A percentile compares a stretch with the other conserved stretches of the same genome.
phyloP scores from a whole-genome alignment of 164 flowering plant genomes.

The Stephania japonica region DNA sequence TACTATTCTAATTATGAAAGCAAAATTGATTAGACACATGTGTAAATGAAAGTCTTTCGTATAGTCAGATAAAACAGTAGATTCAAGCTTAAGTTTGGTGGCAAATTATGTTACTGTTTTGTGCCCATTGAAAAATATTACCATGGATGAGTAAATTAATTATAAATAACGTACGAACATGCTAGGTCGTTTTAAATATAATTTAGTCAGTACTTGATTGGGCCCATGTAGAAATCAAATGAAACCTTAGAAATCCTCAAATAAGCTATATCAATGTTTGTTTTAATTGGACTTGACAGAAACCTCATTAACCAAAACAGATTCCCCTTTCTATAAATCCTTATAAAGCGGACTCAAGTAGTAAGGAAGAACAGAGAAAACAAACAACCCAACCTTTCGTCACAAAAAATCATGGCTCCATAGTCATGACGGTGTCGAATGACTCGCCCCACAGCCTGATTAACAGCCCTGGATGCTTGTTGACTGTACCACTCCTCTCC shows the following conservation, averaged over 20 bases:
- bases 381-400: conserved; percentile 63
- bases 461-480: conserved; percentile 90
- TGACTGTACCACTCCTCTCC: conserved; percentile 97
- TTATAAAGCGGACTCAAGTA: neutral
- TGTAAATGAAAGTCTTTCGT: neutral
- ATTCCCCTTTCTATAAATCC: neutral
- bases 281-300: neutral
- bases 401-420: conserved; percentile 93
- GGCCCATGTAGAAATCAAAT: neutral
- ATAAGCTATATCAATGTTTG: neutral
- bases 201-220: neutral
- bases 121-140: no score
- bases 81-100: neutral
- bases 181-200: neutral
- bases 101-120: neutral
- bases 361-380: neutral
- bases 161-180: neutral
- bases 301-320: neutral
- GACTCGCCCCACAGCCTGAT: conserved; percentile 99
- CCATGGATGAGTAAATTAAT: neutral
- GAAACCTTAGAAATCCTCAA: neutral
- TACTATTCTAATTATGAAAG: neutral
- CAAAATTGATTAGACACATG: neutral
- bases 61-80: neutral
- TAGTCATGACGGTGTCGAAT: conserved; percentile 95